Conservation (phyloP, 1,139 yeast genomes). For the Protomyces macrosporus region DNA sequence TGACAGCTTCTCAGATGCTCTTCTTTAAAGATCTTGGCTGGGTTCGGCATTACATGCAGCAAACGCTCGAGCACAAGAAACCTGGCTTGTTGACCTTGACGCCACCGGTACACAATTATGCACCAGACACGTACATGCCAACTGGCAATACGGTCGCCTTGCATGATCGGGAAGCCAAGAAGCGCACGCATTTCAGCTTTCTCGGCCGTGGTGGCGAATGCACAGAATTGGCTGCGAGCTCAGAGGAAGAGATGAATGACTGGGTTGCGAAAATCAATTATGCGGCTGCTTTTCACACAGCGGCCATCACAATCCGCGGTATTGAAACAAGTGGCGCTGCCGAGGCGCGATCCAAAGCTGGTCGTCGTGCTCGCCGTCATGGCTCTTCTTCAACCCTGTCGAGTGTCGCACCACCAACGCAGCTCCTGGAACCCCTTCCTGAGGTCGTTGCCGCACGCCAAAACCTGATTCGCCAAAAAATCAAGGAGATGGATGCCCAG, state of each 20-base stretch:
- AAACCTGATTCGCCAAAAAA: slow-evolving; percentile 26
- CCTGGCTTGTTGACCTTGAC: slow-evolving; percentile 33
- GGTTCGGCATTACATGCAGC: slow-evolving; percentile 38
- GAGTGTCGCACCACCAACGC: not conserved
- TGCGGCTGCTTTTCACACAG: slow-evolving; percentile 50
- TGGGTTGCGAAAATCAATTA: slow-evolving; percentile 58
- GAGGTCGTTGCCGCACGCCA: slow-evolving; percentile 29
- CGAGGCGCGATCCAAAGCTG: not conserved
- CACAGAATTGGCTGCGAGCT: slow-evolving; percentile 40
- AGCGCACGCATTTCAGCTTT: slow-evolving; percentile 35
- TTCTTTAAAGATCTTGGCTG: slow-evolving; percentile 43
- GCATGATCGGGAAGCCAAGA: slow-evolving; percentile 26
- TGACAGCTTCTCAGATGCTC: slow-evolving; percentile 43
- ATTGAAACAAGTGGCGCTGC: not conserved
- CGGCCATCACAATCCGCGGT: slow-evolving; percentile 36
- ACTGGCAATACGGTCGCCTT: slow-evolving; percentile 42
- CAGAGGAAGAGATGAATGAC: slow-evolving; percentile 44
- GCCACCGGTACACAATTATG: slow-evolving; percentile 42
- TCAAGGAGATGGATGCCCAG: slow-evolving; percentile 39
- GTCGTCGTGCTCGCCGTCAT: slow-evolving; percentile 5
- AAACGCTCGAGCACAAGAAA: slow-evolving; percentile 32
- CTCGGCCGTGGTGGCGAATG: slow-evolving; percentile 39
- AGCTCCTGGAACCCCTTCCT: slow-evolving; percentile 9
- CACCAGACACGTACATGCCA: slow-evolving; percentile 39
- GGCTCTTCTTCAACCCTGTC: slow-evolving; percentile 2